Evolutionary conservation across 1,139 yeast genomes (phyloP), one percentile per base, ranked within the genome.

Genomic region (Scheffersomyces titani): DNA sequence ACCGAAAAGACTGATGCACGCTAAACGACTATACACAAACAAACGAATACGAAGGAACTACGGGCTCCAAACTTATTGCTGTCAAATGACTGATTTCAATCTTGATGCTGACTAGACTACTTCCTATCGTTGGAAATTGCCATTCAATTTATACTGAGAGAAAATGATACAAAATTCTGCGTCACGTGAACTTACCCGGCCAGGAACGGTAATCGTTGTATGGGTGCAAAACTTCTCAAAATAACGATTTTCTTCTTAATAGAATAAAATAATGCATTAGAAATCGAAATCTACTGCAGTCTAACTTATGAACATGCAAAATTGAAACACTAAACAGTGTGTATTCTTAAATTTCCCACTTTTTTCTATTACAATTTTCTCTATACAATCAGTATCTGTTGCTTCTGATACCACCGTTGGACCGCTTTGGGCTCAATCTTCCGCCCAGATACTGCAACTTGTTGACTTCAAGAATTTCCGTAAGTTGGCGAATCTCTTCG

Each of bases 401-500:
- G 9, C 44, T 7, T 36, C 59, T 45, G n/a, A n/a, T n/a, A 11
- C 55, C 49, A 22, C 59, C 36, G 22, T 55, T 57, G 19, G 60
- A 57, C 44, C 60, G 55, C 5, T 55, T 49, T 9, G 51, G 44
- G 19, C 49, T 46, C 49, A 19, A 20, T 46, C 49, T 46, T 21
- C 53, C 47, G 3, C 55, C 55, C 5, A 60, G 61, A 48, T 61
- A 62, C 52, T 60, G 61, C 52, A 62, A 54, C 52, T 62, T 62
- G 51, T 61, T 58, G 6, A 55, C 61, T 46, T 62, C 64, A 0
- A 63, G 59, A 50, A 57, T 58, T 18, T 63, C 65, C 0, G 65
- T 59, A 52, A 64, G 55, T 22, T 59, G 60, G 44, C 61, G 61
- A 6, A 62, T 63, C 45, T 64, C 67, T 20, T 62, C 67, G 44